Base-by-base conservation (phyloP, 495 filamentous ascomycete species). In the Tuber melanosporum region DNA sequence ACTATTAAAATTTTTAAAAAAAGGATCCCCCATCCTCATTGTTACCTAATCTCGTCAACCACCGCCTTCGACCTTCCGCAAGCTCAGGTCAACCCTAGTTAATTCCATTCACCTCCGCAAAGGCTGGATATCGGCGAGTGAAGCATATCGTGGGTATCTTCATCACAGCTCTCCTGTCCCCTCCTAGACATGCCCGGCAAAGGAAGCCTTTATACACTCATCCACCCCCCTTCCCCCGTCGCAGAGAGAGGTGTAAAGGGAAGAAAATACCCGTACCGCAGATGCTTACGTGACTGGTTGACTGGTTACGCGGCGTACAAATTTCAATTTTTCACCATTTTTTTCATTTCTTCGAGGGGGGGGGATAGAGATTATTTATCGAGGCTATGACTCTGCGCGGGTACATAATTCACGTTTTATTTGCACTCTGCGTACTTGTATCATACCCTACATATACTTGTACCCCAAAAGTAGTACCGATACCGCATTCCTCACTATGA, bases 71-170 rank as follows among this genome's bases (percentile, higher is more conserved):
- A 66, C 26, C 26, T 17, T 66, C 26, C 14, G 5, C 57, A 66
- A 70, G 75, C 75, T 77, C 75, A 77, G 75, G 71, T 42, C 73
- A 77, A 71, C 75, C 73, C 41, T 45, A 10, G 57, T 44, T 77
- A 5, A 77, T 77, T 74, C 75, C 75, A 77, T 77, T 70, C 1
- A 43, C 49, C 49, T 26, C 71, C 52, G 32, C 20, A 32, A 14
- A 26, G 70, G 57, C 49, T 73, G 71, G 75, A 74, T 74, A 62
- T 77, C 75, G 75, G 75, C 75, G 75, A 77, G 75, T 74, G 75
- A 77, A 77, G 75, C 75, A 77, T 77, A 77, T 77, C 75, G 39
- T 74, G 41, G 71, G 71, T 43, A 70, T 26, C 17, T 74, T 77
- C 75, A 77, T 74, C 75, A 77, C 47, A 26, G 75, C 75, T 70